A percentile compares a stretch with the other conserved stretches of the same genome.
Evolutionary conservation across 108 stramenopile genomes (phyloP).

Genomic region (Asterionellopsis glacialis): DNA sequence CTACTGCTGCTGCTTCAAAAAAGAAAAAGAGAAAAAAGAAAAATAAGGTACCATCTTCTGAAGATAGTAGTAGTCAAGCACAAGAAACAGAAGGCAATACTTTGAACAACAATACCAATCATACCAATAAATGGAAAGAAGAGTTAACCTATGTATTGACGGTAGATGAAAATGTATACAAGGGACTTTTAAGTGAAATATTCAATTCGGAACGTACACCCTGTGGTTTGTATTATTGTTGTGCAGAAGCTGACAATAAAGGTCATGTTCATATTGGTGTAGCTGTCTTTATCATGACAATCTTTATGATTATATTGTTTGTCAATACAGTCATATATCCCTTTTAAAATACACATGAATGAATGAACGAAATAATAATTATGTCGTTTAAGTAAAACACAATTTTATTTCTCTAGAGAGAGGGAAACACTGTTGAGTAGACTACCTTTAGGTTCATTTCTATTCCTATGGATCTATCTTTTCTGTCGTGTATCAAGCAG

Average conservation of each 20-base stretch:
- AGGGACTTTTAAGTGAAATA: slow-evolving; percentile 43
- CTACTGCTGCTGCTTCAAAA: not conserved
- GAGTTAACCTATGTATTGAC: slow-evolving; percentile 39
- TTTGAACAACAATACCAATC: not conserved
- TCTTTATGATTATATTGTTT: slow-evolving; percentile 33
- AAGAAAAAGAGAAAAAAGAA: not conserved
- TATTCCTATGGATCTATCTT: too few species aligned
- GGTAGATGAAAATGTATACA: slow-evolving; percentile 53
- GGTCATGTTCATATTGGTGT: slow-evolving; percentile 41
- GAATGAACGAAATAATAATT: too few species aligned
- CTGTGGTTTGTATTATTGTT: slow-evolving; percentile 44
- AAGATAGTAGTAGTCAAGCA: slow-evolving; percentile 1
- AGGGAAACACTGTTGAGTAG: too few species aligned
- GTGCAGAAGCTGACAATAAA: slow-evolving; percentile 9
- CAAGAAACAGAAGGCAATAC: not conserved
- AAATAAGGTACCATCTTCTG: not conserved
- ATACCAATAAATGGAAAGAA: slow-evolving; percentile 2
- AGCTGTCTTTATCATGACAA: slow-evolving; percentile 29
- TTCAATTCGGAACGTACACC: slow-evolving; percentile 22
- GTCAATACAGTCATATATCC: slow-evolving; percentile 19
- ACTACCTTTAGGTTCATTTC: too few species aligned
- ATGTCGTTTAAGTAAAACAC: too few species aligned
- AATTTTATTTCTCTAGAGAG: too few species aligned
- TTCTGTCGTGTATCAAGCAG: too few species aligned
- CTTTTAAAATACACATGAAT: not conserved